Evolutionary conservation across 225 moss, liverwort and hornwort species (phyloP).

Genomic region (Bryoerythrophyllum caledonicum): DNA sequence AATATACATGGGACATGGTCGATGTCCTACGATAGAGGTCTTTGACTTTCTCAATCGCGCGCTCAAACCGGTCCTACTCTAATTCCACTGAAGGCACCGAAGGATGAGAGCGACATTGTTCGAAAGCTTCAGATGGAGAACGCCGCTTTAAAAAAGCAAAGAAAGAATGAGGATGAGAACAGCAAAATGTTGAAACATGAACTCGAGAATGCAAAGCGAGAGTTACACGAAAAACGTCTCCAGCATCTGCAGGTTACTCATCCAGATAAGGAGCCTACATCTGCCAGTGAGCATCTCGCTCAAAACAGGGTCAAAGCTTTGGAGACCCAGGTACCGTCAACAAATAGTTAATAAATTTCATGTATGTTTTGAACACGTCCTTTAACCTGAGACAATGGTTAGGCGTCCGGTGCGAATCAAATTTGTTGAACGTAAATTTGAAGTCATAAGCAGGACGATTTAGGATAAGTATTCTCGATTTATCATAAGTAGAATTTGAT

Average conservation of each 20-base stretch:
- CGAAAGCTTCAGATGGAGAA: conserved; percentile 50
- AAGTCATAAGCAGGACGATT: background rate
- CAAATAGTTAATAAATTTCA: background rate
- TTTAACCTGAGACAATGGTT: background rate
- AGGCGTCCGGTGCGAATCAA: background rate
- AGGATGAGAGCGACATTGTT: conserved; percentile 38
- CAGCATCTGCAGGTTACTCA: conserved; percentile 44
- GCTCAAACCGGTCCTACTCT: background rate
- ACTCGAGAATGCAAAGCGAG: conserved; percentile 60
- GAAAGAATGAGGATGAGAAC: conserved; percentile 41
- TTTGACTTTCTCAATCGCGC: background rate
- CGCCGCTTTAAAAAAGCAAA: conserved; percentile 37
- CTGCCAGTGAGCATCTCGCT: conserved; percentile 45
- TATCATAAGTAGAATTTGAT: background rate
- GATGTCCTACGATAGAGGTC: background rate
- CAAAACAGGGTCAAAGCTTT: conserved; percentile 55
- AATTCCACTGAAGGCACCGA: conserved; percentile 24
- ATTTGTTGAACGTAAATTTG: background rate
- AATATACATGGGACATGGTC: background rate
- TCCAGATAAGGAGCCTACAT: conserved; percentile 31
- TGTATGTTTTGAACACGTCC: background rate
- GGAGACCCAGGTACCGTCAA: conserved; percentile 54
- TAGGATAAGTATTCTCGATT: background rate
- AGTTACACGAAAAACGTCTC: conserved; percentile 39
- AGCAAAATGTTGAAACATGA: conserved; percentile 44